Evolutionary conservation across 2,329 filamentous ascomycete species (phyloP).

Genomic region (Trichoderma sp.): DNA sequence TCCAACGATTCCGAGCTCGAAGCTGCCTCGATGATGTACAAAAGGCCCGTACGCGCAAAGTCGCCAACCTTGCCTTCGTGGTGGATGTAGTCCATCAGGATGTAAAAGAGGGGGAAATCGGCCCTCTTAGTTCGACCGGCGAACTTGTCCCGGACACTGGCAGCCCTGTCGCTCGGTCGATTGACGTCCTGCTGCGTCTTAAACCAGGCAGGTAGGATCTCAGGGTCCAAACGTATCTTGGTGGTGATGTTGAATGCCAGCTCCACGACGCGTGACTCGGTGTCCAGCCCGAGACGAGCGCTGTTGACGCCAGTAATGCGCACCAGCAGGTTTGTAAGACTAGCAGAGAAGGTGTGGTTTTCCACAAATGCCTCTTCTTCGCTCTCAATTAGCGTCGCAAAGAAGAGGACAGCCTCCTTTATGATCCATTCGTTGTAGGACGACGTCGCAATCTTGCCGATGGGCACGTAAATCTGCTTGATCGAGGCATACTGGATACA

Average conservation of each 20-base stretch:
- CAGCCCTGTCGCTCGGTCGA: slow-evolving; percentile 43
- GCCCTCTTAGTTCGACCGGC: slow-evolving; percentile 83
- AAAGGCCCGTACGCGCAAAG: slow-evolving; percentile 88
- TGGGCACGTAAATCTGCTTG: slow-evolving; percentile 85
- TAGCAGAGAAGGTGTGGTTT: slow-evolving; percentile 80
- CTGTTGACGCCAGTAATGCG: slow-evolving; percentile 74
- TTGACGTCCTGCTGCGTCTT: slow-evolving; percentile 54
- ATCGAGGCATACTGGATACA: slow-evolving; percentile 85
- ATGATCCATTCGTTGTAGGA: slow-evolving; percentile 86
- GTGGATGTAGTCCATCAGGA: slow-evolving; percentile 95
- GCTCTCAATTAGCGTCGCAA: slow-evolving; percentile 90
- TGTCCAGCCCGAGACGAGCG: slow-evolving; percentile 74
- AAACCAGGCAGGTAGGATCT: slow-evolving; percentile 91
- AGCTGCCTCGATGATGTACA: slow-evolving; percentile 95
- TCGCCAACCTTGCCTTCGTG: slow-evolving; percentile 93
- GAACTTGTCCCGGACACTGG: slow-evolving; percentile 70
- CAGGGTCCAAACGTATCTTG: slow-evolving; percentile 87
- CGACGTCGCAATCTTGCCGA: slow-evolving; percentile 84
- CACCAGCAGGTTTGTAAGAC: slow-evolving; percentile 82
- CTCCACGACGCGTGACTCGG: slow-evolving; percentile 87
- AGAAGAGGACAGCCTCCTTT: slow-evolving; percentile 79
- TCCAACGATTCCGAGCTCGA: slow-evolving; percentile 81
- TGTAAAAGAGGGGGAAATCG: slow-evolving; percentile 94
- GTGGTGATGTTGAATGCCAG: slow-evolving; percentile 94
- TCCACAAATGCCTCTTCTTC: slow-evolving; percentile 95